These are phyloP conservation scores for Pichia phayaonensis DNA, from an alignment of 805 yeast genomes.

Conservation along the genomic window DNA sequence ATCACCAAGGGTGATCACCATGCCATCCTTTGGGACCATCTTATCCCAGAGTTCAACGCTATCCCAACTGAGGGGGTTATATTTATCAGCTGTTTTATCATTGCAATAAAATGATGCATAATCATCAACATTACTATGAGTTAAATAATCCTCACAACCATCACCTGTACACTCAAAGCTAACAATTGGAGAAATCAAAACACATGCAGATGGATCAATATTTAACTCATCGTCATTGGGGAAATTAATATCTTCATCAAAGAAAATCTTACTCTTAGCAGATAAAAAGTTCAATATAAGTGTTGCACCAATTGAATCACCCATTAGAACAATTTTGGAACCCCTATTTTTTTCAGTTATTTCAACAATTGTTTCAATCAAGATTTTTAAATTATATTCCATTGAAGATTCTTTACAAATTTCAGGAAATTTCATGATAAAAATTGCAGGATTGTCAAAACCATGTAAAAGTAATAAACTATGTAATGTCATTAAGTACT, in stretches of 20 bases:
- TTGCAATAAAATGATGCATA: slow-evolving; percentile 10
- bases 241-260: slow-evolving; percentile 3
- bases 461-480: slow-evolving; percentile 40
- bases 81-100: neutral
- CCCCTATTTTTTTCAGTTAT: slow-evolving; percentile 13
- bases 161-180: slow-evolving; percentile 4
- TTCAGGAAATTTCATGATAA: slow-evolving; percentile 29
- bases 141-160: slow-evolving; percentile 9
- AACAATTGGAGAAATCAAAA: slow-evolving; percentile 25
- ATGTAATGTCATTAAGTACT: slow-evolving; percentile 35
- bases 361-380: slow-evolving; percentile 1
- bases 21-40: slow-evolving; percentile 36
- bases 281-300: slow-evolving; percentile 30
- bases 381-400: neutral
- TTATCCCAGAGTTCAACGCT: slow-evolving; percentile 31
- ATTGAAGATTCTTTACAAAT: slow-evolving; percentile 8
- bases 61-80: slow-evolving; percentile 23
- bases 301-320: slow-evolving; percentile 47
- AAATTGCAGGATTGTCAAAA: slow-evolving; percentile 39
- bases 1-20: slow-evolving; percentile 36
- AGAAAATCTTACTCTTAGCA: slow-evolving; percentile 7
- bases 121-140: slow-evolving; percentile 12
- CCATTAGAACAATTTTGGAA: slow-evolving; percentile 30
- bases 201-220: slow-evolving; percentile 18
- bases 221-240: slow-evolving; percentile 11